Percentiles rank a stretch among this genome's conserved stretches.
Evolutionary conservation across 345 rosid species (phyloP).

Genomic region (Erucastrum elatum): DNA sequence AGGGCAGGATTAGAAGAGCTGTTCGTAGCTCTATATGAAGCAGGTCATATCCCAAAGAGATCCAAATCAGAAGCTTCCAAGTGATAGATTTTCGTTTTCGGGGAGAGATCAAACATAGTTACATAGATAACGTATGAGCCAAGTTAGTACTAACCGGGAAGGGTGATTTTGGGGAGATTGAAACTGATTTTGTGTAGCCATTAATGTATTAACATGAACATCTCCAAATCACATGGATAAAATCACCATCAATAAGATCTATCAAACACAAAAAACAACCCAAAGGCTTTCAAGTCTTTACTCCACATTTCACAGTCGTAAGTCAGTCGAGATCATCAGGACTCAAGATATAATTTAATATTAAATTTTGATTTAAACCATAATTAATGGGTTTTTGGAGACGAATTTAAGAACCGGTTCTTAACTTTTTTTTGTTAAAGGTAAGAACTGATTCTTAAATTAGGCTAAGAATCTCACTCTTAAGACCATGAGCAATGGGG

Average conservation of each 20-base stretch:
- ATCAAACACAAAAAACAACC: slow-evolving; percentile 6
- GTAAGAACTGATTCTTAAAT: too few species aligned
- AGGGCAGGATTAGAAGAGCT: not conserved
- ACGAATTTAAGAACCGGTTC: too few species aligned
- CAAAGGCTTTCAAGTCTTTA: too few species aligned
- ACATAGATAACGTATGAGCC: not conserved
- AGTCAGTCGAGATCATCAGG: too few species aligned
- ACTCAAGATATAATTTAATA: too few species aligned
- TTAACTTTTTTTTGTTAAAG: too few species aligned
- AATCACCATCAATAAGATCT: slow-evolving; percentile 83
- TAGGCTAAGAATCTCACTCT: too few species aligned
- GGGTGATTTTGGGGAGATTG: slow-evolving; percentile 65
- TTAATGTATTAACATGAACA: slow-evolving; percentile 53
- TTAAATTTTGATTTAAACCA: too few species aligned
- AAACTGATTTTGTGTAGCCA: slow-evolving; percentile 74
- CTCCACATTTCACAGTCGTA: too few species aligned
- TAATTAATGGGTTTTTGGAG: too few species aligned
- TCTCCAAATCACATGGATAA: slow-evolving; percentile 72
- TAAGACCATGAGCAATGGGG: too few species aligned
- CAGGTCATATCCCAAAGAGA: slow-evolving; percentile 54
- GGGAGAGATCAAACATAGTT: not conserved
- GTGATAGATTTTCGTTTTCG: slow-evolving; percentile 64
- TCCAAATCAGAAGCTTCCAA: slow-evolving; percentile 70
- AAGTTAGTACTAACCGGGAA: slow-evolving; percentile 65
- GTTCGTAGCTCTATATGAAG: slow-evolving; percentile 44